Evolutionary conservation across 495 filamentous ascomycete genomes (phyloP).

Genomic region (Aspergillus cristatus): DNA sequence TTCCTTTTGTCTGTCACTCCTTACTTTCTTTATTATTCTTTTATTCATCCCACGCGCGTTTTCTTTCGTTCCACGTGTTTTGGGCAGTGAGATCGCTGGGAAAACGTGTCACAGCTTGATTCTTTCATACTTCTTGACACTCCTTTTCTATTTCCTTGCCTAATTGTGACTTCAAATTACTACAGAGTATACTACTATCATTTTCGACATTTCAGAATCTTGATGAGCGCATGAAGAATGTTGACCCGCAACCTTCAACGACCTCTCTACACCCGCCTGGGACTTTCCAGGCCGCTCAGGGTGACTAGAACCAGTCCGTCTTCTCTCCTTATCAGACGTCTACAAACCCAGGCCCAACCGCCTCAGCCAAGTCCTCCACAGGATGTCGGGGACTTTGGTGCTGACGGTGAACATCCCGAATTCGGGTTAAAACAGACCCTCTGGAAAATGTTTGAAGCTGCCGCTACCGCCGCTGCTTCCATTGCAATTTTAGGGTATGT

Average conservation of each 20-base stretch:
- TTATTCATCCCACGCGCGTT: not conserved
- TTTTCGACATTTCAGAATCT: too few relatives aligned
- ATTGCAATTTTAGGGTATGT: slow-evolving; percentile 67
- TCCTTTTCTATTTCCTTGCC: too few relatives aligned
- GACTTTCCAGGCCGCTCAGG: slow-evolving; percentile 9
- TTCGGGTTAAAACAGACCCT: slow-evolving; percentile 37
- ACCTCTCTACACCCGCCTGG: slow-evolving; percentile 15
- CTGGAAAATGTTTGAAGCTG: slow-evolving; percentile 78
- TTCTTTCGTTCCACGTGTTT: slow-evolving; percentile 1
- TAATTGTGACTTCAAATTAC: too few relatives aligned
- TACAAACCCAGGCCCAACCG: slow-evolving; percentile 20
- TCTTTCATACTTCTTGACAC: too few relatives aligned
- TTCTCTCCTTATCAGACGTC: slow-evolving; percentile 9
- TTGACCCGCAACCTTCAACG: slow-evolving; percentile 15
- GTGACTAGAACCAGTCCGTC: slow-evolving; percentile 4
- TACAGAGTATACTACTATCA: too few relatives aligned
- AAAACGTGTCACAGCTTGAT: too few relatives aligned
- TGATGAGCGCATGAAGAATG: too few relatives aligned
- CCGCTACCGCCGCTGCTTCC: slow-evolving; percentile 79
- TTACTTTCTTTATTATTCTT: slow-evolving; percentile 6
- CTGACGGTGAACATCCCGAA: slow-evolving; percentile 19
- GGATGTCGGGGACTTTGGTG: slow-evolving; percentile 21
- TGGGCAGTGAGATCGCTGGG: not conserved
- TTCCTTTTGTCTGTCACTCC: slow-evolving; percentile 10
- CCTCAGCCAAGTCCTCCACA: slow-evolving; percentile 20